Evolutionary conservation across 1,284 basidiomycete species (phyloP).

Genomic region (Phenoliferia sp.): DNA sequence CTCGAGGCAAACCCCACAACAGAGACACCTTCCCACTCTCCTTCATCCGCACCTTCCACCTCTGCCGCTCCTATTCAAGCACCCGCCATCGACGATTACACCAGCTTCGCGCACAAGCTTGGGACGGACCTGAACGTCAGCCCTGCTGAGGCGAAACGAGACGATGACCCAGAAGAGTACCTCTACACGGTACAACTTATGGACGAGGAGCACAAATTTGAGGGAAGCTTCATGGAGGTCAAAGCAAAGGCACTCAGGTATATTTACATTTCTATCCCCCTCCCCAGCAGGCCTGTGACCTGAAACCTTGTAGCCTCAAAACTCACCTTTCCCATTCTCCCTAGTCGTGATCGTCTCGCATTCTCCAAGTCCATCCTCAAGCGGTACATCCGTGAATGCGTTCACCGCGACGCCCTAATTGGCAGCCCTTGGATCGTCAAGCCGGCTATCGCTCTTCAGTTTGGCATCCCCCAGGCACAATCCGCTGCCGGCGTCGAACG

Average conservation of each 20-base stretch:
- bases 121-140: slow-evolving; percentile 66
- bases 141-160: slow-evolving; percentile 62
- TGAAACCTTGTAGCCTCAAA: no score
- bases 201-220: slow-evolving; percentile 43
- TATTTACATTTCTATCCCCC: no score
- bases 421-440: slow-evolving; percentile 95
- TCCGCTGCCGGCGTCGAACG: slow-evolving; percentile 73
- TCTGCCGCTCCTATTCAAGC: background rate
- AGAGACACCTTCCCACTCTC: slow-evolving; percentile 22
- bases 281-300: no score
- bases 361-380: slow-evolving; percentile 96
- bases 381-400: slow-evolving; percentile 89
- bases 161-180: slow-evolving; percentile 75
- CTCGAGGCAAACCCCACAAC: background rate
- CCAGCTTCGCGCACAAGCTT: slow-evolving; percentile 54
- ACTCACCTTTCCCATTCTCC: background rate
- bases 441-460: slow-evolving; percentile 69
- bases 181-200: slow-evolving; percentile 81
- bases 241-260: slow-evolving; percentile 73
- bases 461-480: slow-evolving; percentile 77
- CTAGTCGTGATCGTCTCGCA: slow-evolving; percentile 75
- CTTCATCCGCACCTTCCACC: slow-evolving; percentile 34
- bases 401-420: slow-evolving; percentile 81
- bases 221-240: slow-evolving; percentile 71
- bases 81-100: slow-evolving; percentile 17